Conservation (phyloP, 805 yeast genomes). For the Cyberlindnera xylosilytica region DNA sequence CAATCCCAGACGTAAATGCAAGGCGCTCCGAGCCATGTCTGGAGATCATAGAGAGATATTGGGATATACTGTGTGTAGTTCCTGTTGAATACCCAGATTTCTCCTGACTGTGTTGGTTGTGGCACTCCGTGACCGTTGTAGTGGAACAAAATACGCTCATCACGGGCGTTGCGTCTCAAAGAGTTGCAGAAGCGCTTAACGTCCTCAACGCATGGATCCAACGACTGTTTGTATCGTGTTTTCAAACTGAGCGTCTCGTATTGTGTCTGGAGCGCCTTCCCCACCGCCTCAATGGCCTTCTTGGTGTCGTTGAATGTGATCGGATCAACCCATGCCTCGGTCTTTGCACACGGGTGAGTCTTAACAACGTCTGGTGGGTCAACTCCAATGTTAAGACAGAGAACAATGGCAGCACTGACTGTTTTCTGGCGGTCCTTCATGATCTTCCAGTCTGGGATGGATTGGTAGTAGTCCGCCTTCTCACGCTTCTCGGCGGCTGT, state of each 20-base stretch:
- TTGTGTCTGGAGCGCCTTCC: constrained; percentile 81
- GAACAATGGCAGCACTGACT: constrained; percentile 85
- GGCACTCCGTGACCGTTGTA: constrained; percentile 99
- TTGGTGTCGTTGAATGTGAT: constrained; percentile 75
- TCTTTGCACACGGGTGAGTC: constrained; percentile 87
- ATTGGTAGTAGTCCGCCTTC: constrained; percentile 55
- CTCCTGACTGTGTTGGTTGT: constrained; percentile 93
- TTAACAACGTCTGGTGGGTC: constrained; percentile 96
- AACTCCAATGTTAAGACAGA: constrained; percentile 90
- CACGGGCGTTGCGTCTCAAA: constrained; percentile 84
- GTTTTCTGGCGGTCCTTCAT: constrained; percentile 91
- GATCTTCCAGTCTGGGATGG: constrained; percentile 85
- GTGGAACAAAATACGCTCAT: constrained; percentile 89
- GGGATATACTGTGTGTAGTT: constrained; percentile 98
- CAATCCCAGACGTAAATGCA: constrained; percentile 94
- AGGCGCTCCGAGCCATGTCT: constrained; percentile 97
- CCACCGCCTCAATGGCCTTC: constrained; percentile 88
- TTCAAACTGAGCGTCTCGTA: constrained; percentile 86
- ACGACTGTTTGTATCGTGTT: constrained; percentile 83
- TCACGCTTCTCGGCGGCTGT: constrained; percentile 47
- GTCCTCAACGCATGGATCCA: constrained; percentile 96
- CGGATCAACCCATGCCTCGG: constrained; percentile 95
- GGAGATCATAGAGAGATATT: constrained; percentile 89
- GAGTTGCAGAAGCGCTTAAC: constrained; percentile 88
- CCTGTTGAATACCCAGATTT: constrained; percentile 96